Evolutionary conservation across 2,329 filamentous ascomycete genomes (phyloP).

Genomic region (Cladophialophora bantiana): DNA sequence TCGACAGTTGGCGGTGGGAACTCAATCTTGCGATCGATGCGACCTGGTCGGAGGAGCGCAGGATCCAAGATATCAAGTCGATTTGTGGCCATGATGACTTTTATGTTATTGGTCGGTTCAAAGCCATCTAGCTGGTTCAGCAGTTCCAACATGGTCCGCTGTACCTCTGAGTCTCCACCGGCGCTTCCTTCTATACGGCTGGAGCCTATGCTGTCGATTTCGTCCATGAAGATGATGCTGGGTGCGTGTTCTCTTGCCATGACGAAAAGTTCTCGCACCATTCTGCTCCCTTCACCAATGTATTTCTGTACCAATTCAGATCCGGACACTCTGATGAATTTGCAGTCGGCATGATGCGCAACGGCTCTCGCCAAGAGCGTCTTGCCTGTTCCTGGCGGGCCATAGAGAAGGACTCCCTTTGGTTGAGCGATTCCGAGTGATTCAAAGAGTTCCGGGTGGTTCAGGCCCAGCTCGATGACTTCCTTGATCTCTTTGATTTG

Average conservation of each 20-base stretch:
- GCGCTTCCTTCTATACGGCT: slow-evolving; percentile 95
- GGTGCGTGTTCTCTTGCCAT: slow-evolving; percentile 98
- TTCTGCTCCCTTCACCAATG: slow-evolving; percentile 95
- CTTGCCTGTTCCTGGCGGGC: slow-evolving; percentile 95
- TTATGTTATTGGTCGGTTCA: slow-evolving; percentile 99
- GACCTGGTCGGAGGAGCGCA: slow-evolving; percentile 89
- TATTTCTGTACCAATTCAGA: slow-evolving; percentile 99
- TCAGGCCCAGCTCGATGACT: slow-evolving; percentile 96
- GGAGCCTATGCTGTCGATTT: slow-evolving; percentile 98
- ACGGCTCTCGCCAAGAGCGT: slow-evolving; percentile 93
- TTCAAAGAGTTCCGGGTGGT: slow-evolving; percentile 98
- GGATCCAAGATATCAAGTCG: slow-evolving; percentile 96
- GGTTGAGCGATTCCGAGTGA: slow-evolving; percentile 98
- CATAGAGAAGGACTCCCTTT: slow-evolving; percentile 95
- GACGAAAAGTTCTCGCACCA: slow-evolving; percentile 98
- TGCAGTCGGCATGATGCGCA: slow-evolving; percentile 98
- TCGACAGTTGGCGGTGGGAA: slow-evolving; percentile 97
- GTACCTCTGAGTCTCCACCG: slow-evolving; percentile 95
- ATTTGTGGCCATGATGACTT: slow-evolving; percentile 99
- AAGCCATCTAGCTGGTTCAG: slow-evolving; percentile 98
- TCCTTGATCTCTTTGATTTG: slow-evolving; percentile 99
- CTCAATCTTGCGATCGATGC: slow-evolving; percentile 98
- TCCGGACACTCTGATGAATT: slow-evolving; percentile 96
- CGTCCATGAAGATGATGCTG: slow-evolving; percentile 99
- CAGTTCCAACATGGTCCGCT: slow-evolving; percentile 97